Percentiles rank a stretch among this genome's conserved stretches.
Evolutionary conservation across 108 stramenopile genomes (phyloP).

Genomic region (Pseudonitzschia delicatissima): DNA sequence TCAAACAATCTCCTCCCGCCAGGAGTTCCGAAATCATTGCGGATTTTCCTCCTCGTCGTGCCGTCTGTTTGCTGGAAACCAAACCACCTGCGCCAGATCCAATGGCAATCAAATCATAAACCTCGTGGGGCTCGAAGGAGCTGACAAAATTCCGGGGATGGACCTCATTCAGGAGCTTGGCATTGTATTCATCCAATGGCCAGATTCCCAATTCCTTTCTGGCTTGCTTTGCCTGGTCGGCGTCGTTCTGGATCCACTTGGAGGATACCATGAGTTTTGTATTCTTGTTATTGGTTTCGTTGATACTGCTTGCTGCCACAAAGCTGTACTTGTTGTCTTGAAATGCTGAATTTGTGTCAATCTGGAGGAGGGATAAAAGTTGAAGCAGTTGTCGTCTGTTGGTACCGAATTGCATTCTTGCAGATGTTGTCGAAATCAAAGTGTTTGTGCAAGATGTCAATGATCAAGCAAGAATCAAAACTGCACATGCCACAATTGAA

Average conservation of each 20-base stretch:
- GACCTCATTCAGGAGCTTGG: constrained; percentile 62
- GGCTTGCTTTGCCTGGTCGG: constrained; percentile 36
- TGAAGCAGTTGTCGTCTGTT: not conserved
- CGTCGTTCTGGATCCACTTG: constrained; percentile 28
- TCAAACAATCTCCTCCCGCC: constrained; percentile 88
- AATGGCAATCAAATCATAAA: constrained; percentile 89
- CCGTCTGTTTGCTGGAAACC: constrained; percentile 62
- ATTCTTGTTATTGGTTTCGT: not conserved
- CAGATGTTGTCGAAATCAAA: too few relatives aligned
- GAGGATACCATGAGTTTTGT: not conserved
- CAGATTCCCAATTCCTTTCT: constrained; percentile 50
- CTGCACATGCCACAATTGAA: too few relatives aligned
- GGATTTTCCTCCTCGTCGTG: constrained; percentile 70
- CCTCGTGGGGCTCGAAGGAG: constrained; percentile 28
- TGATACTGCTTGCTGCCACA: not conserved
- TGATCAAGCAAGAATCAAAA: too few relatives aligned
- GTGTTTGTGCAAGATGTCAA: too few relatives aligned
- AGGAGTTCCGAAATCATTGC: constrained; percentile 74
- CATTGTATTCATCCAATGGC: constrained; percentile 73
- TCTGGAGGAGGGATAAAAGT: not conserved
- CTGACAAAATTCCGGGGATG: constrained; percentile 51
- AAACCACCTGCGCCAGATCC: constrained; percentile 87
- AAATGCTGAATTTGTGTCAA: not conserved
- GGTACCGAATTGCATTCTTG: too few relatives aligned
- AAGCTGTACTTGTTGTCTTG: not conserved